phyloP scores from a whole-genome alignment of 805 yeast species.

The Torulaspora microellipsoides region DNA sequence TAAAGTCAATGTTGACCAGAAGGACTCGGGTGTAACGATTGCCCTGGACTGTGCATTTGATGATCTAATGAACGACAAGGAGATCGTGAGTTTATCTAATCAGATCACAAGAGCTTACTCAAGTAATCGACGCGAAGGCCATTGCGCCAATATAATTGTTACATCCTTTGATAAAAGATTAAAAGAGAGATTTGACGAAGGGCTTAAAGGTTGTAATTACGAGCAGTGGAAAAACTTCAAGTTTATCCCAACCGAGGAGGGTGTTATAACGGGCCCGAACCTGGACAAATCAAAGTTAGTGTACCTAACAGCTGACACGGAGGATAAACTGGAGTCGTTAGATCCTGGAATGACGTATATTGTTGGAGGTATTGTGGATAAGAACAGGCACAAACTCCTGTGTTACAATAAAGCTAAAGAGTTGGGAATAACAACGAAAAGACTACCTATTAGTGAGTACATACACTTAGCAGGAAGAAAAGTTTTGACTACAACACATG shows the following conservation, averaged over 20 bases:
- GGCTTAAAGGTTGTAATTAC: constrained; percentile 50
- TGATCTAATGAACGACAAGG: constrained; percentile 77
- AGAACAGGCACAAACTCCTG: constrained; percentile 77
- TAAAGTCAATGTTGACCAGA: constrained; percentile 41
- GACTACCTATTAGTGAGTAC: constrained; percentile 82
- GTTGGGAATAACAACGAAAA: constrained; percentile 65
- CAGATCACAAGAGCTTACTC: constrained; percentile 84
- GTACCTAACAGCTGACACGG: constrained; percentile 86
- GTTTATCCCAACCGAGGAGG: constrained; percentile 42
- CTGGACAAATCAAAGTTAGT: constrained; percentile 43
- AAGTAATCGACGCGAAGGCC: constrained; percentile 58
- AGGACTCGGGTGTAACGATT: constrained; percentile 46
- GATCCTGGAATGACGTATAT: constrained; percentile 72
- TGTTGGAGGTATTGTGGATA: constrained; percentile 95
- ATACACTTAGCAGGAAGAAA: constrained; percentile 79
- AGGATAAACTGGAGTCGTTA: constrained; percentile 56
- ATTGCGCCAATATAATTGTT: constrained; percentile 54
- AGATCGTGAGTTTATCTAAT: constrained; percentile 60
- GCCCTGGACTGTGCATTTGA: constrained; percentile 91
- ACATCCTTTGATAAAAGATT: constrained; percentile 64
- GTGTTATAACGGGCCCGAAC: constrained; percentile 30
- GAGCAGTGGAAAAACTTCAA: constrained; percentile 62
- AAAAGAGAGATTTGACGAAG: constrained; percentile 61
- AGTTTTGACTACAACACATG: constrained; percentile 92
- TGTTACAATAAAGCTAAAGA: constrained; percentile 78